Base-by-base conservation (phyloP, 192 early-diverging fungal species). In the Mortierella hygrophila region DNA sequence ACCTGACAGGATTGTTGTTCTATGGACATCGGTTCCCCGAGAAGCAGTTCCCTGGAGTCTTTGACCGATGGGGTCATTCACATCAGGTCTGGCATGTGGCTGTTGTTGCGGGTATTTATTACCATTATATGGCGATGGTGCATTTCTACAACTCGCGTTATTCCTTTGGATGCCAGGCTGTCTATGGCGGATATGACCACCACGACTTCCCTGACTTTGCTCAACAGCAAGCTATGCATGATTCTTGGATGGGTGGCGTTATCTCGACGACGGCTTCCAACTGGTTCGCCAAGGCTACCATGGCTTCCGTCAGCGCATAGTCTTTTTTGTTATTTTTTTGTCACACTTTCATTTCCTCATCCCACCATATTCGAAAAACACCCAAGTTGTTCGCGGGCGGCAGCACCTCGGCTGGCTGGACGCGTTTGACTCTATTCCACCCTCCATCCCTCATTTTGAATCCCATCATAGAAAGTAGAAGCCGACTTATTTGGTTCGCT, bases 21-120 rank as follows among this genome's bases (percentile, higher is more conserved):
- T 93, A 94, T 78, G 93, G 91, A 60, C 90, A 92, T 72, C 90
- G 92, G 13, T 93, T 91, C 70, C 93, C 93, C 37, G 93, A 94
- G 80, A 90, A 90, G 70, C 89, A 89, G 71, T 93, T 86, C 49
- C 93, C 93, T 6, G 93, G 93, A 13, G 57, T 83, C 60, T 93
- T 93, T 89, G 93, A 94, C 76, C 79, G 81, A 46, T 86, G 88
- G 75, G 93, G 93, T 47, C 90, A 91, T 57, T 92, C 91, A 68
- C 93, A 94, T 83, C 91, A 92, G 40, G 76, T 92, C 57, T 94
- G 93, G 93, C 93, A 94, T 74, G 84, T 92, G 23, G 90, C 88
- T 81, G 93, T 94, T 26, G 91, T 92, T 35, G 85, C 90, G 4
- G 93, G 93, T 11, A 94, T 94, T 68, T 94, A 89, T 70, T 91